Evolutionary conservation across 192 early-diverging fungal species (phyloP).

Genomic region (Podila verticillata): DNA sequence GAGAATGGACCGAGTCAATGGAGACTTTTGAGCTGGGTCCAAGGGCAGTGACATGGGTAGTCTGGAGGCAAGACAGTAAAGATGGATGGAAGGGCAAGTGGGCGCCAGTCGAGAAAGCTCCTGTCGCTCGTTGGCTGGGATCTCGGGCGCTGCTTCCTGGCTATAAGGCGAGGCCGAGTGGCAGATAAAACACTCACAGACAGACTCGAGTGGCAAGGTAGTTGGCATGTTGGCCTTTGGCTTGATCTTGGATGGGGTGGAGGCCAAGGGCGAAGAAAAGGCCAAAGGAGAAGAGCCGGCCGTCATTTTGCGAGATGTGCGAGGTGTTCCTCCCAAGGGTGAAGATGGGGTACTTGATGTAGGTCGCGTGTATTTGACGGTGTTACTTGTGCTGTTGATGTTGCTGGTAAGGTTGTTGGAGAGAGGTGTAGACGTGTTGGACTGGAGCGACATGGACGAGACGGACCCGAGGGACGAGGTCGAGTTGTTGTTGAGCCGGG

Average conservation of each 20-base stretch:
- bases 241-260: constrained; percentile 20
- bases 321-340: background rate
- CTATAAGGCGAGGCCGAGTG: constrained; percentile 42
- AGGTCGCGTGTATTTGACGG: constrained; percentile 7
- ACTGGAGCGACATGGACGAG: constrained; percentile 14
- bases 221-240: constrained; percentile 49
- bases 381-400: background rate
- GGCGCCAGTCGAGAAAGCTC: constrained; percentile 37
- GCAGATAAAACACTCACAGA: constrained; percentile 47
- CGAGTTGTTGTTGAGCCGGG: constrained; percentile 12
- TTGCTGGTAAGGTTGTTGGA: background rate
- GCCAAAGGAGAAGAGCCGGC: constrained; percentile 38
- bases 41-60: constrained; percentile 46
- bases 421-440: constrained; percentile 17
- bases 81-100: constrained; percentile 45
- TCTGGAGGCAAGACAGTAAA: constrained; percentile 43
- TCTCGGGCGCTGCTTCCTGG: constrained; percentile 31
- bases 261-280: constrained; percentile 11
- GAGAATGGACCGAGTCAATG: constrained; percentile 38
- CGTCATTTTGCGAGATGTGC: constrained; percentile 44
- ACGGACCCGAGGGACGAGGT: constrained; percentile 16
- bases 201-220: constrained; percentile 36
- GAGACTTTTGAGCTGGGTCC: constrained; percentile 35
- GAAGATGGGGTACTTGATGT: constrained; percentile 6
- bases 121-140: constrained; percentile 28